A percentile compares a stretch with the other conserved stretches of the same genome.
Evolutionary conservation across 768 basidiomycete species (phyloP).

Genomic region (Rhizopogon sp.): DNA sequence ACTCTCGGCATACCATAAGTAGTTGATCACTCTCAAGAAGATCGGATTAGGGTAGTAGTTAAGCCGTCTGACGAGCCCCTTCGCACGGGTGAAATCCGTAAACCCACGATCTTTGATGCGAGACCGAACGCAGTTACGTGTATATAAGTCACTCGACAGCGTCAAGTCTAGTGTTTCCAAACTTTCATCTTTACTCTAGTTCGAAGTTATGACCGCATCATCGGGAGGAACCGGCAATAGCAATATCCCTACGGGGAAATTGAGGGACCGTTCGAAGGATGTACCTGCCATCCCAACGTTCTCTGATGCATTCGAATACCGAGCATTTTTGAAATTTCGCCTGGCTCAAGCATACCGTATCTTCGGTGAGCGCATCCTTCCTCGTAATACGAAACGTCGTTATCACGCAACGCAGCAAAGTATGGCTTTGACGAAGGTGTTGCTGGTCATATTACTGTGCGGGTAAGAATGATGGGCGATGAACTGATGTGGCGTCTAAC

Average conservation of each 20-base stretch:
- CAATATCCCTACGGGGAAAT: not conserved
- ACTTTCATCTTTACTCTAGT: no score
- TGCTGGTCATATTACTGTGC: constrained; percentile 48
- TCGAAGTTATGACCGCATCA: not conserved
- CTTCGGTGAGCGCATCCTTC: constrained; percentile 28
- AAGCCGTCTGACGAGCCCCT: no score
- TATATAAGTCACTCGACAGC: no score
- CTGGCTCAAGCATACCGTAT: constrained; percentile 43
- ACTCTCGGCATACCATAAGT: no score
- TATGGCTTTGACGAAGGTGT: constrained; percentile 44
- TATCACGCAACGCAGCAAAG: constrained; percentile 12
- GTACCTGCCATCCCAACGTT: constrained; percentile 23
- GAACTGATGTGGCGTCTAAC: not conserved
- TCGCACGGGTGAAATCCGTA: no score
- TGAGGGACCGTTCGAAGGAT: not conserved
- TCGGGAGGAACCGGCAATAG: not conserved
- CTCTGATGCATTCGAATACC: constrained; percentile 29
- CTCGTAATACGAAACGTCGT: constrained; percentile 4
- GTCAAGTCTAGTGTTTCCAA: no score
- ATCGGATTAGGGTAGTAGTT: no score
- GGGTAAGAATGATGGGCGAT: constrained; percentile 11
- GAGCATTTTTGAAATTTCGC: constrained; percentile 39
- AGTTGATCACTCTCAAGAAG: no score
- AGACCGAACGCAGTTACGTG: no score
- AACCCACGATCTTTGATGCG: no score